phyloP scores from a whole-genome alignment of 306 rosid species.

The Dicorynia guianensis region DNA sequence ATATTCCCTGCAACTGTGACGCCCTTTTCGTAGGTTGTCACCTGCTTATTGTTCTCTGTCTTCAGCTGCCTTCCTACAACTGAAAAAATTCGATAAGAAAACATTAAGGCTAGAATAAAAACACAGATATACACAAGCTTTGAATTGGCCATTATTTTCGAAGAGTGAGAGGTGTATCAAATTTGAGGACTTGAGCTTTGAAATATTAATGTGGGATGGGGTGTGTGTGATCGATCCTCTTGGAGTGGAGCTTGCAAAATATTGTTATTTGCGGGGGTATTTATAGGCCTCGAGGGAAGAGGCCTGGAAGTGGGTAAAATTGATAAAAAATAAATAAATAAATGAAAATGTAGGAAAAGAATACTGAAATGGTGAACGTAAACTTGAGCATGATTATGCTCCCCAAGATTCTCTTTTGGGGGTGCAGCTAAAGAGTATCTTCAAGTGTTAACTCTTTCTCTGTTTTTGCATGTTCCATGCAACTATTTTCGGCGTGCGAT shows the following conservation, averaged over 20 bases:
- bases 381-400: constrained; percentile 44
- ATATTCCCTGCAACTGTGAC: not conserved
- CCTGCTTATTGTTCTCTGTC: constrained; percentile 10
- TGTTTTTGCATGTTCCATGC: constrained; percentile 63
- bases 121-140: constrained; percentile 41
- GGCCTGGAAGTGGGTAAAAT: too few relatives aligned
- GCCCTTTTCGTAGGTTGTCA: not conserved
- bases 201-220: not conserved
- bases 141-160: constrained; percentile 50
- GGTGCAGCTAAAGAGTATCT: constrained; percentile 37
- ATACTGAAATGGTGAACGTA: constrained; percentile 36
- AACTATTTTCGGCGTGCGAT: constrained; percentile 20
- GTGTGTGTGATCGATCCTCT: too few relatives aligned
- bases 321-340: not conserved
- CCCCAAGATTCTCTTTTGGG: constrained; percentile 53
- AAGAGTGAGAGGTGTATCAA: not conserved
- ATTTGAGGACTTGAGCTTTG: too few relatives aligned
- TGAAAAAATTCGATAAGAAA: constrained; percentile 4
- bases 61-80: constrained; percentile 51
- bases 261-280: constrained; percentile 33
- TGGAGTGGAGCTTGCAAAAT: constrained; percentile 35
- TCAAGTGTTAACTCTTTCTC: not conserved
- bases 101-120: constrained; percentile 47
- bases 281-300: constrained; percentile 49
- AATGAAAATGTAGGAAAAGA: constrained; percentile 17